Evolutionary conservation across 805 yeast genomes (phyloP), one percentile per base, ranked within the genome.

Genomic region (Barnettozyma sp.): DNA sequence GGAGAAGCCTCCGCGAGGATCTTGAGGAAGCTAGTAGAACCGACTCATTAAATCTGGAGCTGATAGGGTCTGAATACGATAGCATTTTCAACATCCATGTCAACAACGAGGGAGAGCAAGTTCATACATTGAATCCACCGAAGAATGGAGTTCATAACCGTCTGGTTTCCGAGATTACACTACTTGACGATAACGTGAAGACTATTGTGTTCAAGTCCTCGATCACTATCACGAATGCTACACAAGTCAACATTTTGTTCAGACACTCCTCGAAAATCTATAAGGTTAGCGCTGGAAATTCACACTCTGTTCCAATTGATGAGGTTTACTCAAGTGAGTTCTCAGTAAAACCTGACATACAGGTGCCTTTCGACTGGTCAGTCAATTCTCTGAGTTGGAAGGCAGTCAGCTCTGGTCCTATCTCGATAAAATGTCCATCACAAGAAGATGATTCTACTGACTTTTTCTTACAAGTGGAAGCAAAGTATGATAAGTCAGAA

Each of bases 1-100:
- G 97, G 97, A 69, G 84, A 42, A 69, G 70, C 21, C 72, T 87
- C 17, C 78, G 98, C 57, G 95, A 90, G 51, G 76, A 77, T 37
- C 62, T 88, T 38, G 78, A 74, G 42, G 73, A 81, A 4, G 81
- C 81, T 37, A 74, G 70, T 27, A 73, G 70, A 14, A 66, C 65
- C n/a, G 78, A 76, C 30, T 62, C 68, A 4, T 58, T 90, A 21
- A 86, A 82, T 0, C 66, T 88, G n/a, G 65, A 68, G 29, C 56
- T 88, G 17, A 29, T 71, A 3, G 77, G 66, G 26, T 68, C 83
- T 0, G 62, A 62, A 0, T 88, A 79, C 52, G 70, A 70, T 6
- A 65, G 68, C 2, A 52, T 81, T 2, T 56, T 68, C 18, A 64
- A 70, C 4, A 66, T 92, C 1, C 72, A 88, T 1, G 82, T 86